These are phyloP conservation scores for Amyloporia xantha DNA, from an alignment of 768 basidiomycete genomes.

Conservation along the genomic window DNA sequence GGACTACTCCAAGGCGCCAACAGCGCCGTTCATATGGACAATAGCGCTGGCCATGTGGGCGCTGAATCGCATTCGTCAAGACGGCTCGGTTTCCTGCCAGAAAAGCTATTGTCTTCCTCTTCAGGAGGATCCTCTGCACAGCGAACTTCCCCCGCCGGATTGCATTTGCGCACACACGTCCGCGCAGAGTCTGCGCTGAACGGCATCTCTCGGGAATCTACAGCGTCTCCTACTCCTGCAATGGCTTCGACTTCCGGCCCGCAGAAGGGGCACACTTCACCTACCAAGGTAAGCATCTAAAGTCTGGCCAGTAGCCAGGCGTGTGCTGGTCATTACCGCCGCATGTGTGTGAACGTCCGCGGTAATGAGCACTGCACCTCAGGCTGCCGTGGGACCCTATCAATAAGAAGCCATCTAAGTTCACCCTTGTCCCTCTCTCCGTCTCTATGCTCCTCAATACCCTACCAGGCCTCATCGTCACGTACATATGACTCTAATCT, in stretches of 20 bases:
- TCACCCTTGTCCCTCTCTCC: background rate
- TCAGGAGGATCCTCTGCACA: slow-evolving; percentile 8
- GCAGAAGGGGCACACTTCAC: slow-evolving; percentile 22
- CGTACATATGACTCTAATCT: slow-evolving; percentile 76
- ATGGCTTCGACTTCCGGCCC: slow-evolving; percentile 17
- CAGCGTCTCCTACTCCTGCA: slow-evolving; percentile 18
- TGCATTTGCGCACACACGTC: slow-evolving; percentile 18
- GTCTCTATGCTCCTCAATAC: background rate
- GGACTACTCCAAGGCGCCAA: slow-evolving; percentile 2
- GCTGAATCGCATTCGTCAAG: slow-evolving; percentile 8
- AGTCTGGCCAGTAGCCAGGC: background rate
- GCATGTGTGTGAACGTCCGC: background rate
- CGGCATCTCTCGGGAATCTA: slow-evolving; percentile 17
- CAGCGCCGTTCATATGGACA: background rate
- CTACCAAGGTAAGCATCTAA: slow-evolving; percentile 24
- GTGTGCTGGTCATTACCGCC: background rate
- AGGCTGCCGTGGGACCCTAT: slow-evolving; percentile 3
- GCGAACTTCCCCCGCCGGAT: slow-evolving; percentile 14
- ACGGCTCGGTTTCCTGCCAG: slow-evolving; percentile 18
- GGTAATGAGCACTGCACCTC: background rate
- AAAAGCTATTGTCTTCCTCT: slow-evolving; percentile 18
- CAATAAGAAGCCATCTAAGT: slow-evolving; percentile 1
- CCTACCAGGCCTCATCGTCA: background rate
- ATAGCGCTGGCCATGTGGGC: slow-evolving; percentile 1
- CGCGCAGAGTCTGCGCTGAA: slow-evolving; percentile 17